phyloP scores from a whole-genome alignment of 495 filamentous ascomycete genomes.

The Immersiella caudata region DNA sequence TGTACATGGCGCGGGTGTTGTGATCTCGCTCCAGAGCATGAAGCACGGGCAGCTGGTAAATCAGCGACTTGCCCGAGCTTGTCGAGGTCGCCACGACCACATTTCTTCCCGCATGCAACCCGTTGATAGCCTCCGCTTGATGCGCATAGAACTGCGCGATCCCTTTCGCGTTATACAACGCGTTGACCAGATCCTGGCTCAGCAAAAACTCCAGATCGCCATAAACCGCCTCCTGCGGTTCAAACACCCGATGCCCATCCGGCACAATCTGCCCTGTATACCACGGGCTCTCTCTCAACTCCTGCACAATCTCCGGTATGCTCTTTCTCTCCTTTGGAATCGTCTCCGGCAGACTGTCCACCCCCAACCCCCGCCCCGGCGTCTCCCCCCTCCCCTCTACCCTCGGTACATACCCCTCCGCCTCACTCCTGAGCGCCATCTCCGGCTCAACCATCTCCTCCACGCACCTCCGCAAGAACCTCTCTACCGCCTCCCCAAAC shows the following conservation, averaged over 20 bases:
- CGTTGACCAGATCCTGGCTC: constrained; percentile 90
- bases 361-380: constrained; percentile 33
- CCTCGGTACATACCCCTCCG: constrained; percentile 52
- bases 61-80: constrained; percentile 93
- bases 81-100: constrained; percentile 96
- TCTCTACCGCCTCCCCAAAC: constrained; percentile 76
- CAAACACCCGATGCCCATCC: constrained; percentile 90
- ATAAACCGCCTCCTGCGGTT: constrained; percentile 79
- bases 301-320: constrained; percentile 81
- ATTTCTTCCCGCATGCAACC: constrained; percentile 77
- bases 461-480: constrained; percentile 74
- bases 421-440: constrained; percentile 59
- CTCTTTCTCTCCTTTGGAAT: constrained; percentile 84
- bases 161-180: constrained; percentile 83
- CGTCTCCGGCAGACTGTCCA: constrained; percentile 56
- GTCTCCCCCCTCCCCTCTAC: constrained; percentile 32
- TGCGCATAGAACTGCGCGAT: constrained; percentile 92
- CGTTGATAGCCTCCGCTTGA: constrained; percentile 93
- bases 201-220: constrained; percentile 85
- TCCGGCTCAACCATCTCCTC: constrained; percentile 69
- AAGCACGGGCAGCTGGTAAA: constrained; percentile 93
- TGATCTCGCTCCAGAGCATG: constrained; percentile 80
- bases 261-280: constrained; percentile 93
- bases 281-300: constrained; percentile 81
- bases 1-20: constrained; percentile 88